Evolutionary conservation across 2,329 filamentous ascomycete species (phyloP), one percentile per base, ranked within the genome.

Genomic region (Colletotrichum chrysophilum): DNA sequence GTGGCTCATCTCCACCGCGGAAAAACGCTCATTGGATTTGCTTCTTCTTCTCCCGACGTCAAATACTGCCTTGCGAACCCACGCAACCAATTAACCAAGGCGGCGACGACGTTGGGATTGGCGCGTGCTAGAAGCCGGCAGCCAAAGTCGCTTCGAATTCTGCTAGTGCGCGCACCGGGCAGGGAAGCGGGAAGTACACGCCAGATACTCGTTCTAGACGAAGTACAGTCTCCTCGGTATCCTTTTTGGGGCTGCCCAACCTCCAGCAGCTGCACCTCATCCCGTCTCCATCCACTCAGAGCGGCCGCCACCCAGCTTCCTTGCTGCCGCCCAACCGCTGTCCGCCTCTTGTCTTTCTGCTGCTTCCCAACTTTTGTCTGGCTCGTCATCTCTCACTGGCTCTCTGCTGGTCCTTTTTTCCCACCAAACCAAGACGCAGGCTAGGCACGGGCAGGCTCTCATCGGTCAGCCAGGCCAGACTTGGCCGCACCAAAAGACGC

Each of bases 161-260:
- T 72, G 21, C 30, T 66, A 60, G 67, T 71, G 67, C 52, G 61
- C 28, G 60, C 67, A 66, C 38, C 10, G 38, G 21, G 66, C 66
- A 74, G 66, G 58, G 58, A 61, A 60, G 71, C n/a, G 24, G 52
- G 28, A 32, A 34, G 55, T 60, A 28, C 66, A 65, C 18, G 18
- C 43, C 43, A 56, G n/a, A 18, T 65, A 38, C 61, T 26, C 48
- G n/a, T 34, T 4, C 48, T 21, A 26, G 56, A 70, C 52, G 26
- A 55, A 43, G 48, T 60, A 60, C 34, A 24, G 18, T 48, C 36
- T 48, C 43, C 32, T 75, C 62, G 70, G 64, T 69, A 60, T 74
- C 74, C 70, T 65, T 65, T 74, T 76, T 30, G 64, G 73, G 43
- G 74, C 70, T 69, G 74, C 74, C 74, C 74, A 76, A 74, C 70